Evolutionary conservation across 1,139 yeast species (phyloP).

Genomic region (Pichia sp.): DNA sequence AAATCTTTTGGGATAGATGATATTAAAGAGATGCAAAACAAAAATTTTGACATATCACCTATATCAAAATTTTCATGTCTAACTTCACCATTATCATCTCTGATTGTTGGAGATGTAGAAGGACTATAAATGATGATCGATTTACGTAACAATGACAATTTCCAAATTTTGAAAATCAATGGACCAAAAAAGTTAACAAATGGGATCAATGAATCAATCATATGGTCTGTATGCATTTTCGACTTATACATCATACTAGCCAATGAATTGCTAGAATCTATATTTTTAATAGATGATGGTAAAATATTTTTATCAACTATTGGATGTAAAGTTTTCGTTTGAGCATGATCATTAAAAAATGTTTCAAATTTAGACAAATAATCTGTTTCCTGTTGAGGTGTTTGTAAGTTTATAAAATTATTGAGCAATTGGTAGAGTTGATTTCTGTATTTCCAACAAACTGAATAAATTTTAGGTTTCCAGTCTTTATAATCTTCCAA

Average conservation of each 20-base stretch:
- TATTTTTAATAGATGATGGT: not conserved
- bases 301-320: not conserved
- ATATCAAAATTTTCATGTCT: slow-evolving; percentile 25
- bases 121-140: slow-evolving; percentile 46
- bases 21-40: slow-evolving; percentile 41
- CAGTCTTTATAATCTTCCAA: slow-evolving; percentile 28
- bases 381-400: slow-evolving; percentile 14
- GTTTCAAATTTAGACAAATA: slow-evolving; percentile 25
- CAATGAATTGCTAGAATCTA: slow-evolving; percentile 1
- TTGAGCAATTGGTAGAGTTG: slow-evolving; percentile 38
- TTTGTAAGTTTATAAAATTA: slow-evolving; percentile 30
- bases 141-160: slow-evolving; percentile 55
- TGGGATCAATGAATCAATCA: slow-evolving; percentile 40
- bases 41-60: slow-evolving; percentile 38
- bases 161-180: slow-evolving; percentile 62
- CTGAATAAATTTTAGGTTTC: slow-evolving; percentile 47
- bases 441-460: slow-evolving; percentile 52
- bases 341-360: slow-evolving; percentile 27
- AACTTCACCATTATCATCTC: slow-evolving; percentile 14
- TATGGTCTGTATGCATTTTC: slow-evolving; percentile 33
- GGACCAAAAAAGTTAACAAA: slow-evolving; percentile 61
- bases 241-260: slow-evolving; percentile 2
- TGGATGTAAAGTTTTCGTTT: not conserved
- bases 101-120: slow-evolving; percentile 2
- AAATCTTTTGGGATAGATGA: slow-evolving; percentile 39